Evolutionary conservation across 1,284 basidiomycete genomes (phyloP).

Genomic region (Gomphus bonarii): DNA sequence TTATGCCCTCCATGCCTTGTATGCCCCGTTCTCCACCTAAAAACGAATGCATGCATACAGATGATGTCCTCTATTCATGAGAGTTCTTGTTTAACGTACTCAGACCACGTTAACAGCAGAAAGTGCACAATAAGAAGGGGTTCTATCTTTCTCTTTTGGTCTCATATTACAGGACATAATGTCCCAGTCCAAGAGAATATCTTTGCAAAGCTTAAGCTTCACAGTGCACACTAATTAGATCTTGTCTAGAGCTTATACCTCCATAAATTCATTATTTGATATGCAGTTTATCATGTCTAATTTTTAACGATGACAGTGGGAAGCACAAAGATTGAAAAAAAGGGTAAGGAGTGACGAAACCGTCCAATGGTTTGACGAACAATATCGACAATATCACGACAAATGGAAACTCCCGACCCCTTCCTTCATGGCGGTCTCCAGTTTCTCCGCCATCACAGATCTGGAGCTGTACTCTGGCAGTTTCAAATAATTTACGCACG

Average conservation of each 20-base stretch:
- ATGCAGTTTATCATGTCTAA: not conserved
- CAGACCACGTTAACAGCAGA: too few relatives aligned
- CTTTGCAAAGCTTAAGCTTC: too few relatives aligned
- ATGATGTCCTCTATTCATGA: not conserved
- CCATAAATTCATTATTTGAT: not conserved
- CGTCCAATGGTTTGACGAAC: not conserved
- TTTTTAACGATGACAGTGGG: slow-evolving; percentile 2
- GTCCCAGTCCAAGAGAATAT: too few relatives aligned
- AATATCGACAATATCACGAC: slow-evolving; percentile 40
- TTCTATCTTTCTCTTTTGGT: too few relatives aligned
- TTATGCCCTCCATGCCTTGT: slow-evolving; percentile 8
- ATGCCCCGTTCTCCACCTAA: slow-evolving; percentile 5
- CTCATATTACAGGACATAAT: too few relatives aligned
- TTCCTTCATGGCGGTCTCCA: slow-evolving; percentile 77
- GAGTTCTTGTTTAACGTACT: not conserved
- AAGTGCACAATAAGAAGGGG: too few relatives aligned
- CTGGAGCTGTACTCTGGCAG: slow-evolving; percentile 88
- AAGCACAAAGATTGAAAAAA: not conserved
- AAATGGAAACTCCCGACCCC: slow-evolving; percentile 93
- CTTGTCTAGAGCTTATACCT: not conserved
- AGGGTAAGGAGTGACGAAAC: slow-evolving; percentile 2
- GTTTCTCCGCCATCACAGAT: slow-evolving; percentile 69
- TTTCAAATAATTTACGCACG: slow-evolving; percentile 95
- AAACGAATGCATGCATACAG: slow-evolving; percentile 11
- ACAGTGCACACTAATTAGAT: too few relatives aligned